These are phyloP conservation scores for Dioszegia hungarica DNA, from an alignment of 768 basidiomycete species.

Conservation along the genomic window DNA sequence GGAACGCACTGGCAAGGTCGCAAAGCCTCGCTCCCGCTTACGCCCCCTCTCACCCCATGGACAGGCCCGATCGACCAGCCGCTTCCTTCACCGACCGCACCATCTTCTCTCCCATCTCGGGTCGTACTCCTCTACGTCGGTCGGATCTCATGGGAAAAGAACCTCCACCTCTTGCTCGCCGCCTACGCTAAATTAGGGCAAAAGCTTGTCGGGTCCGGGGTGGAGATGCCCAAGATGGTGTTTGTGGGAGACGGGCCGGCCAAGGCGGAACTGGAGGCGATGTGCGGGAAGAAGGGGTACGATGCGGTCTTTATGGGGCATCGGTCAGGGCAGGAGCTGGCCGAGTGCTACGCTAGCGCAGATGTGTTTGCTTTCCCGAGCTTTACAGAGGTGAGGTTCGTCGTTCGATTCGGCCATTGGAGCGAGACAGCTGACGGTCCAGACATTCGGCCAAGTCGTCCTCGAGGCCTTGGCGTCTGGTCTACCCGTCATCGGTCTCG, in stretches of 20 bases:
- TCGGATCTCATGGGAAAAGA: slow-evolving; percentile 53
- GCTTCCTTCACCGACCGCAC: background rate
- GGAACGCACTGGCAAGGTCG: slow-evolving; percentile 17
- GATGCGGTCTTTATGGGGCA: slow-evolving; percentile 51
- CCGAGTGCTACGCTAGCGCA: slow-evolving; percentile 51
- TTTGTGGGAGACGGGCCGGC: slow-evolving; percentile 54
- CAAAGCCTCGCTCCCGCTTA: slow-evolving; percentile 24
- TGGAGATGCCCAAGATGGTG: slow-evolving; percentile 44
- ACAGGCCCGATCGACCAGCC: slow-evolving; percentile 11
- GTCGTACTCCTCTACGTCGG: slow-evolving; percentile 50
- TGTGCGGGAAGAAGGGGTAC: slow-evolving; percentile 43
- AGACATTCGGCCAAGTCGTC: slow-evolving; percentile 53
- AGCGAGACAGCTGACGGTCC: background rate
- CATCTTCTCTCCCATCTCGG: slow-evolving; percentile 7
- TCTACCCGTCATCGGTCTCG: slow-evolving; percentile 52
- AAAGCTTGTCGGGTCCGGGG: slow-evolving; percentile 19
- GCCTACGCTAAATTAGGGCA: slow-evolving; percentile 44
- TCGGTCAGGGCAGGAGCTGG: slow-evolving; percentile 49
- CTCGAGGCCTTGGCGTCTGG: slow-evolving; percentile 53
- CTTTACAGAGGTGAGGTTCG: slow-evolving; percentile 45
- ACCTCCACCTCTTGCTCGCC: slow-evolving; percentile 51
- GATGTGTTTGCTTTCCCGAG: slow-evolving; percentile 54
- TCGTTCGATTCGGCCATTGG: background rate
- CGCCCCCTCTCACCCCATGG: slow-evolving; percentile 24
- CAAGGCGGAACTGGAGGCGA: slow-evolving; percentile 41